phyloP scores from a whole-genome alignment of 2,329 filamentous ascomycete genomes.

The Aspergillus piperis region DNA sequence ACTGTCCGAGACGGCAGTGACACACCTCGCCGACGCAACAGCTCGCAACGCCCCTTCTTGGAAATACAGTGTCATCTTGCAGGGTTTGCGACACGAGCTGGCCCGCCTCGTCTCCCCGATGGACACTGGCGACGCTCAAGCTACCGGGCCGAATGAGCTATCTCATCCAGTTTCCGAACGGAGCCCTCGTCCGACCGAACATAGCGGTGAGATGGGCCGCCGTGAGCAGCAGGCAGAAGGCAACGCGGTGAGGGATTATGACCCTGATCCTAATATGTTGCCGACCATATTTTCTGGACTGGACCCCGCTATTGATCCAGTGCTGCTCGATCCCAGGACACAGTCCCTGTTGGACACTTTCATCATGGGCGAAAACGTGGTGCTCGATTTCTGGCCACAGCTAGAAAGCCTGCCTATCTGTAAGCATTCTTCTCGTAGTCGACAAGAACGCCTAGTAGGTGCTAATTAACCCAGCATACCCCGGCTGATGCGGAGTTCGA shows the following conservation, averaged over 20 bases:
- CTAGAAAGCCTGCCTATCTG: constrained; percentile 30
- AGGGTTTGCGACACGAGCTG: constrained; percentile 22
- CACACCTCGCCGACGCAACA: constrained; percentile 21
- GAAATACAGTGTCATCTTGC: constrained; percentile 23
- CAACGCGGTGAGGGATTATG: not conserved
- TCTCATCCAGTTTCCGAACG: not conserved
- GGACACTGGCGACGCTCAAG: not conserved
- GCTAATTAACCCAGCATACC: not conserved
- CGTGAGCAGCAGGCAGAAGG: not conserved
- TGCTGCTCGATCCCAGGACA: constrained; percentile 17
- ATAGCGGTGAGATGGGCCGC: not conserved
- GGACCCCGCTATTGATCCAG: not conserved
- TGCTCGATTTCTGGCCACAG: constrained; percentile 30
- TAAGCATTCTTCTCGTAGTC: constrained; percentile 2
- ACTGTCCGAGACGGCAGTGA: constrained; percentile 19
- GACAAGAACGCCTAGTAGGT: not conserved
- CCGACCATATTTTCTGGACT: not conserved
- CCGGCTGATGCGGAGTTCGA: not conserved
- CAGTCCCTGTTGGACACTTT: constrained; percentile 23
- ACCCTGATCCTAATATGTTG: not conserved
- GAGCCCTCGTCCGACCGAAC: not conserved
- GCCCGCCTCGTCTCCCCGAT: constrained; percentile 2
- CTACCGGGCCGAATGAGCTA: not conserved
- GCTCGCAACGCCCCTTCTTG: constrained; percentile 23
- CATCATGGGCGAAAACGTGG: constrained; percentile 22